A percentile compares a stretch with the other conserved stretches of the same genome.
Conservation (phyloP, 257 asterid species). For the Cynanchum wilfordii region DNA sequence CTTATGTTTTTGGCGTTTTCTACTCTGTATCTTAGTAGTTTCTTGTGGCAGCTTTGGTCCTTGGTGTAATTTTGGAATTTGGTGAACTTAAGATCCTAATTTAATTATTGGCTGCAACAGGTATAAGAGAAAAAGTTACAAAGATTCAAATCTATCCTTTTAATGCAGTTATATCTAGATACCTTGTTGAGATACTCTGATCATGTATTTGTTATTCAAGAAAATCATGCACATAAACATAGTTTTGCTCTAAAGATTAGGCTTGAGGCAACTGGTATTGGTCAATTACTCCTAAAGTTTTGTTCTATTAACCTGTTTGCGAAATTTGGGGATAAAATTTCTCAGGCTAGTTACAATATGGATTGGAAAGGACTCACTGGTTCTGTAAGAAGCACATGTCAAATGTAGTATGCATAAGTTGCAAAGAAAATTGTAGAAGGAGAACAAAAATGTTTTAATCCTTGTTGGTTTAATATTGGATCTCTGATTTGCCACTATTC, state of each 20-base stretch:
- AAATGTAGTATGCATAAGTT: background rate
- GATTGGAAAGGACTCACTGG: background rate
- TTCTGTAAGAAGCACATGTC: background rate
- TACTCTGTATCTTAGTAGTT: background rate
- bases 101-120: background rate
- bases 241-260: background rate
- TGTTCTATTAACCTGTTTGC: background rate
- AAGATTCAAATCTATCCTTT: background rate
- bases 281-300: background rate
- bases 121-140: background rate
- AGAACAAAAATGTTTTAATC: background rate
- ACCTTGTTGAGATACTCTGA: background rate
- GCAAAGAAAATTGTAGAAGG: background rate
- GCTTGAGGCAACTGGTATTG: background rate
- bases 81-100: background rate
- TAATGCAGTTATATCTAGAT: background rate
- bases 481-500: conserved; percentile 14
- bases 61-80: background rate
- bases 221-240: background rate
- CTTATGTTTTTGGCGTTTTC: background rate
- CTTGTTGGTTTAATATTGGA: background rate
- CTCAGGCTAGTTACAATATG: background rate
- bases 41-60: background rate
- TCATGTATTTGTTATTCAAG: background rate
- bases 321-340: background rate